Evolutionary conservation across 257 asterid species (phyloP).

Genomic region (Plantago major): DNA sequence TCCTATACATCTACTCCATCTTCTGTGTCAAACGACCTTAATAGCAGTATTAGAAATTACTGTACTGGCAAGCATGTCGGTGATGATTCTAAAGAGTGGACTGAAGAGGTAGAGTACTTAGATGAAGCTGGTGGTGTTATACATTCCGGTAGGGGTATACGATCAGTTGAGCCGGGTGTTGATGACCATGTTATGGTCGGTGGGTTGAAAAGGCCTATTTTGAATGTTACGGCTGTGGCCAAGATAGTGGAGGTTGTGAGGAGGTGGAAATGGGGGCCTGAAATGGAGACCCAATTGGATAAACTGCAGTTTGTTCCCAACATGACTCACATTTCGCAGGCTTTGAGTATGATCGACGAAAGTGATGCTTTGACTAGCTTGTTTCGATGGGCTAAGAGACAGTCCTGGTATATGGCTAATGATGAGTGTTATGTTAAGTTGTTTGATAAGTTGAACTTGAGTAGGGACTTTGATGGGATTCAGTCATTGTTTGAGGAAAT

Average conservation of each 20-base stretch:
- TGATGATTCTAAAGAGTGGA: slow-evolving; percentile 46
- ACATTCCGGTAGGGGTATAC: slow-evolving; percentile 80
- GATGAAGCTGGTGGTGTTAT: slow-evolving; percentile 89
- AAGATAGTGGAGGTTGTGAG: slow-evolving; percentile 86
- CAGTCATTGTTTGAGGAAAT: slow-evolving; percentile 84
- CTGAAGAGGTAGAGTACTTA: slow-evolving; percentile 74
- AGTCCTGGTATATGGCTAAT: slow-evolving; percentile 63
- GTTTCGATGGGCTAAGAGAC: slow-evolving; percentile 91
- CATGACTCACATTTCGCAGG: slow-evolving; percentile 78
- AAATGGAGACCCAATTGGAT: slow-evolving; percentile 18
- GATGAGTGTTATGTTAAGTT: slow-evolving; percentile 66
- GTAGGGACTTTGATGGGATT: slow-evolving; percentile 73
- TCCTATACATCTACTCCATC: background rate
- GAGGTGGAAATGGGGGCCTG: slow-evolving; percentile 98
- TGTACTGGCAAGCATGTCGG: slow-evolving; percentile 7
- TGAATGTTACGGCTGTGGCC: slow-evolving; percentile 80
- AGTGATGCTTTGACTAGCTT: slow-evolving; percentile 69
- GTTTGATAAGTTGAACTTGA: slow-evolving; percentile 70
- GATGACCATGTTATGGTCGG: slow-evolving; percentile 95
- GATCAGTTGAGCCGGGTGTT: slow-evolving; percentile 77
- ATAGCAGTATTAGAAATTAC: slow-evolving; percentile 7
- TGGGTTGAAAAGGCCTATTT: slow-evolving; percentile 68
- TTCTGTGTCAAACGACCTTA: background rate
- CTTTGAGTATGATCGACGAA: slow-evolving; percentile 69
- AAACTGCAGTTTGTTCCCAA: slow-evolving; percentile 30